Evolutionary conservation across 441 rosid species (phyloP), one percentile per base, ranked within the genome.

Genomic region (Biscutella laevigata): DNA sequence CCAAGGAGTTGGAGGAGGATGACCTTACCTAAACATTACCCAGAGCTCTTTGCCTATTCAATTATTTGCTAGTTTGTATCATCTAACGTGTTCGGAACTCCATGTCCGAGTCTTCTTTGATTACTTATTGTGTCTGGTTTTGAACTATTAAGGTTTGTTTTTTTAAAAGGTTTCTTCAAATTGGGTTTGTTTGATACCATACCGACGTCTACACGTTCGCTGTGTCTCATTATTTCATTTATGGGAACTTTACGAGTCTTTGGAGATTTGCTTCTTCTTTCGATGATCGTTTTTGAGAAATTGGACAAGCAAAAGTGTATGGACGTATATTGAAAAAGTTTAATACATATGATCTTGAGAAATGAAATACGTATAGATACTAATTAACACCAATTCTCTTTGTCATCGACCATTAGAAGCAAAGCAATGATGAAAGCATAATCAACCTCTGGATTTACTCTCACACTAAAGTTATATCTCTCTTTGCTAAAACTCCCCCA

Each of bases 1-100:
- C 88, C 39, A 84, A 81, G 72, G 97, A 94, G 71, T 34, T 83
- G 41, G 97, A 89, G 61, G 99, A 89, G 67, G 96, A 89, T 53
- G 97, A 94, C 64, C 97, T 89, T 53, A 94, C 99, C 66, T 84
- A 71, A 73, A 45, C 61, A 44, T 19, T 41, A 12, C 43, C 54
- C 19, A 10, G 15, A 36, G 29, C n/a, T n/a, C 53, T 38, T 52
- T 42, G 59, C 63, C 62, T 52, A n/a, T 25, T 70, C 53, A 24
- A 13, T 56, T 66, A 53, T 59, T 66, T 24, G n/a, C 42, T 30
- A 36, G 67, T 55, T 26, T 45, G 71, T 58, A 67, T 71, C 38
- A 13, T 50, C 70, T 17, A 9, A 20, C 44, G 16, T 58, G 33
- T 48, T 39, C 20, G 37, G 4, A 20, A 47, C 58, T 64, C 27